These are phyloP conservation scores for Coemansia sp. DNA, from an alignment of 192 early-diverging fungal species.

Conservation along the genomic window DNA sequence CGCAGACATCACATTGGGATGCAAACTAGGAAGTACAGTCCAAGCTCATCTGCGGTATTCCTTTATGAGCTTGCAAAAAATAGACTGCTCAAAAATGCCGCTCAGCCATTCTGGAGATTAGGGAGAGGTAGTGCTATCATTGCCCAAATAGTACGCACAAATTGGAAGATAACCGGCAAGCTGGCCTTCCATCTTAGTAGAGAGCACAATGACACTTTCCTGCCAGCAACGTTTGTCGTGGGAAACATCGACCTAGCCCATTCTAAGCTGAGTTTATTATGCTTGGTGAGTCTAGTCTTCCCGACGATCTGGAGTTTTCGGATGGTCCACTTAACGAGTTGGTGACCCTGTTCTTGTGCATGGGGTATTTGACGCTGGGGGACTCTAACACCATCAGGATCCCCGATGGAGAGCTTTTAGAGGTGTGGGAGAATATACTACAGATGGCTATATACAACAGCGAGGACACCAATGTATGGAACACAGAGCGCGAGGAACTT, in stretches of 20 bases:
- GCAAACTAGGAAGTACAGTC: no score
- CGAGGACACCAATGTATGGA: background rate
- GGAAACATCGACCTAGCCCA: no score
- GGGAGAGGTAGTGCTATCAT: background rate
- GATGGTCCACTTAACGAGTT: background rate
- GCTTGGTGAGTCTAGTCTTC: background rate
- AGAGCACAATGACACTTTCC: background rate
- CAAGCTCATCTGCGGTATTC: no score
- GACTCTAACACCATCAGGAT: background rate
- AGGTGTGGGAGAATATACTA: background rate
- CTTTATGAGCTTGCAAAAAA: no score
- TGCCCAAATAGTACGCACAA: background rate
- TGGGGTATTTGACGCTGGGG: constrained; percentile 9
- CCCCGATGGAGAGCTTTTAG: constrained; percentile 14
- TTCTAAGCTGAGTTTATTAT: background rate
- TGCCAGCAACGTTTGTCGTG: no score
- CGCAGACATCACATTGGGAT: background rate
- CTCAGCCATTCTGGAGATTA: background rate
- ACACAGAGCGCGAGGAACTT: background rate
- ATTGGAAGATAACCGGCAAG: background rate
- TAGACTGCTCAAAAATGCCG: background rate
- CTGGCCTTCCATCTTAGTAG: constrained; percentile 1
- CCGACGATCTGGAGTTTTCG: background rate
- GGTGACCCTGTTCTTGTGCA: constrained; percentile 17
- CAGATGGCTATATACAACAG: background rate